Evolutionary conservation across 2,329 filamentous ascomycete genomes (phyloP).

Genomic region (Xenoacremonium recifei): DNA sequence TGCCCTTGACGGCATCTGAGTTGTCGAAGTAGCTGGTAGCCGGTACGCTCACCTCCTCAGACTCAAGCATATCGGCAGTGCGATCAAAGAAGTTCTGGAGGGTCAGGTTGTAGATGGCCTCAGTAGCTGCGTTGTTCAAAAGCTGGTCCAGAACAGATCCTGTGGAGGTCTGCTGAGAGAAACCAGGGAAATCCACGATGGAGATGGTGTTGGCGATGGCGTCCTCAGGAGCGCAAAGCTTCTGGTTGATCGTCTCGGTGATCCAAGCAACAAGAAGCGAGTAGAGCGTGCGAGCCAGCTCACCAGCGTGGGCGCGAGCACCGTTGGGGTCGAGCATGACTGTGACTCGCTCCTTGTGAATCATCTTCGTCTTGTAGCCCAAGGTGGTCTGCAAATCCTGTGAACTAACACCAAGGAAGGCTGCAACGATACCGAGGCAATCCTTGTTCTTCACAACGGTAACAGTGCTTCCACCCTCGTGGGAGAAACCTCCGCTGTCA

Average conservation of each 20-base stretch:
- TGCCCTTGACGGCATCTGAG: conserved; percentile 85
- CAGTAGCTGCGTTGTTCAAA: conserved; percentile 89
- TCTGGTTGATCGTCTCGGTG: conserved; percentile 89
- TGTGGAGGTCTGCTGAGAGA: conserved; percentile 80
- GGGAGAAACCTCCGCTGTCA: conserved; percentile 94
- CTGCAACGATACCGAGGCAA: conserved; percentile 78
- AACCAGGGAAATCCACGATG: conserved; percentile 94
- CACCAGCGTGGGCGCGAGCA: conserved; percentile 87
- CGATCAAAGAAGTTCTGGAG: conserved; percentile 95
- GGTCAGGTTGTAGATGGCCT: conserved; percentile 89
- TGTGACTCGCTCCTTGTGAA: conserved; percentile 95
- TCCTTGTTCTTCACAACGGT: conserved; percentile 95
- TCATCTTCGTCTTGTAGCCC: conserved; percentile 94
- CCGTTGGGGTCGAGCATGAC: conserved; percentile 95
- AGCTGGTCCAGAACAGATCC: conserved; percentile 87
- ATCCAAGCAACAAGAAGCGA: conserved; percentile 91
- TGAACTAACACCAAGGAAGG: conserved; percentile 86
- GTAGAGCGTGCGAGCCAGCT: conserved; percentile 89
- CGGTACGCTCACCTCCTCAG: conserved; percentile 85
- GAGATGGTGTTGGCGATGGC: conserved; percentile 90
- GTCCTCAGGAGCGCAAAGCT: conserved; percentile 83
- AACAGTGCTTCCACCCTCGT: conserved; percentile 83
- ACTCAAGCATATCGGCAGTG: conserved; percentile 89
- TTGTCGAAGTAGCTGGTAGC: conserved; percentile 98
- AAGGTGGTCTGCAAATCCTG: conserved; percentile 83